phyloP scores from a whole-genome alignment of 306 rosid species.

The Gastrolobium villosum region DNA sequence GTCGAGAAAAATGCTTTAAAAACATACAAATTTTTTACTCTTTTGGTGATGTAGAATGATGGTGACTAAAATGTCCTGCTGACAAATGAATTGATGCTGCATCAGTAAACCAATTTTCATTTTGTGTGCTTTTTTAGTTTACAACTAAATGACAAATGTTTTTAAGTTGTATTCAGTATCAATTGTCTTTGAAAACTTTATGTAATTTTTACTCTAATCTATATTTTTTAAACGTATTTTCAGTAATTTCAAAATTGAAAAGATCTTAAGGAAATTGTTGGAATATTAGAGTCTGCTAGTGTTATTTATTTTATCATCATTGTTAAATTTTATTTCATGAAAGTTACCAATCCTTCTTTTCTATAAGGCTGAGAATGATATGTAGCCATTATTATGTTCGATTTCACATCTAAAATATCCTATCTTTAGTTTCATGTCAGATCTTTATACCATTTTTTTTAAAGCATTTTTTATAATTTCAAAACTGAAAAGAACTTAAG shows the following conservation, averaged over 20 bases:
- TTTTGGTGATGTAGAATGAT: not conserved
- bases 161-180: not conserved
- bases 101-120: not conserved
- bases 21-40: not conserved
- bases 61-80: not conserved
- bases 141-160: not conserved
- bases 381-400: not conserved
- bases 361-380: not conserved
- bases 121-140: constrained; percentile 5
- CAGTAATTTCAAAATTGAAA: not conserved
- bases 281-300: not conserved
- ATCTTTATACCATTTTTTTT: not conserved
- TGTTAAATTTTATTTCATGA: not conserved
- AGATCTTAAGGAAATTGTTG: not conserved
- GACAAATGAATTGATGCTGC: not conserved
- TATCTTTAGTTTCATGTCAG: not conserved
- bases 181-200: not conserved
- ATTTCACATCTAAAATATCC: not conserved
- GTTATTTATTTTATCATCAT: not conserved
- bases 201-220: no score
- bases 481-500: not conserved
- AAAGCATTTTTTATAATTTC: not conserved
- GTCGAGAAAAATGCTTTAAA: not conserved
- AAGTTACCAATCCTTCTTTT: not conserved
- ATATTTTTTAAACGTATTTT: no score